Conservation (phyloP, 139 green algal species). For the Auxenochlorella pyrenoidosa region DNA sequence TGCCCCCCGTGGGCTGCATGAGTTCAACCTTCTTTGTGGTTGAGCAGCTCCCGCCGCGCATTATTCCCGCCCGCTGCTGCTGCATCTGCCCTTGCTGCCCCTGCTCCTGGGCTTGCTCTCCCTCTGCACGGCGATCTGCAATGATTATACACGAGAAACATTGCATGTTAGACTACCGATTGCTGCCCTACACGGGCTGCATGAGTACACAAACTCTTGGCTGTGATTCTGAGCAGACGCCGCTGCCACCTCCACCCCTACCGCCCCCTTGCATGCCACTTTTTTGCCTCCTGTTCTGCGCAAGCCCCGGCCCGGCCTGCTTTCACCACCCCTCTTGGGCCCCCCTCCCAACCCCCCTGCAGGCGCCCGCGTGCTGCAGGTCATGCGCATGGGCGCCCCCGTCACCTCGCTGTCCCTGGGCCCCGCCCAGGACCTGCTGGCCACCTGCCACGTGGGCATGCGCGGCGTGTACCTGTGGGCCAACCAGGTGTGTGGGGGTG, state of each 20-base stretch:
- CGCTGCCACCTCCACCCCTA: too few relatives aligned
- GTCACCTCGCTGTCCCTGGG: constrained; percentile 84
- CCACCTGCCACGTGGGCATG: constrained; percentile 87
- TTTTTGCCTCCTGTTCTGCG: not conserved
- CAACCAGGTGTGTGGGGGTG: constrained; percentile 66
- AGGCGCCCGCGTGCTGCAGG: constrained; percentile 61
- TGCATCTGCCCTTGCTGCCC: not conserved
- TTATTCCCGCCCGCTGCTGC: too few relatives aligned
- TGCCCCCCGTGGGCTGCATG: constrained; percentile 24
- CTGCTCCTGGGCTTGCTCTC: too few relatives aligned
- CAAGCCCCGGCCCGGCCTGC: not conserved
- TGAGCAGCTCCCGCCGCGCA: constrained; percentile 2
- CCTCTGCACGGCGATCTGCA: not conserved
- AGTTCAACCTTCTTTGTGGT: constrained; percentile 36
- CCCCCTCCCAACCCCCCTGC: constrained; percentile 9
- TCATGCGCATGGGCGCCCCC: constrained; percentile 77
- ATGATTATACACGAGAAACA: not conserved
- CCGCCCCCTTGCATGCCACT: not conserved
- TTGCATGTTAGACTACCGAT: constrained; percentile 56
- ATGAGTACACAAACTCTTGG: constrained; percentile 44
- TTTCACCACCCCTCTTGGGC: not conserved
- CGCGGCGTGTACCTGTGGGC: constrained; percentile 97
- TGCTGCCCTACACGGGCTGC: constrained; percentile 1
- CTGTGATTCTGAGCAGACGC: constrained; percentile 25
- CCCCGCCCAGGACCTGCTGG: constrained; percentile 89